Conservation (phyloP, 768 basidiomycete species). For the Pilatotrama ljubarskyi region DNA sequence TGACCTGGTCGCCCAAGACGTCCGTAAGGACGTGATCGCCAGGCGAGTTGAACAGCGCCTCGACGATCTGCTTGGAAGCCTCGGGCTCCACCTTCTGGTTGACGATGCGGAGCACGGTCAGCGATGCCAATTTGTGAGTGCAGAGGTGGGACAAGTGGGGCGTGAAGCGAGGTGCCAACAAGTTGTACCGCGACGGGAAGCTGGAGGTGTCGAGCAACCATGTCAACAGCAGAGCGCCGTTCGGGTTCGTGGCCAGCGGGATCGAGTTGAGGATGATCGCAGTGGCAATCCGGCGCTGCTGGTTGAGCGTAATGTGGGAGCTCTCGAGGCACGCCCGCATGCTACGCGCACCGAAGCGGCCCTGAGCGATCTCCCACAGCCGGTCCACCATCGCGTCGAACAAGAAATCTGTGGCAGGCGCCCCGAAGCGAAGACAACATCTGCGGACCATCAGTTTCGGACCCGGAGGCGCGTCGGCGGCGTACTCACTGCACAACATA, state of each 20-base stretch:
- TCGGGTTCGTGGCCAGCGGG: conserved; percentile 95
- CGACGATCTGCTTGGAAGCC: conserved; percentile 83
- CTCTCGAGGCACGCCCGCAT: conserved; percentile 97
- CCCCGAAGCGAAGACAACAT: conserved; percentile 87
- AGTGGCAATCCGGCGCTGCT: conserved; percentile 93
- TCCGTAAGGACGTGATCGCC: conserved; percentile 91
- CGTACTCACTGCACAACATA: conserved; percentile 85
- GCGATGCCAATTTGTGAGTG: conserved; percentile 95
- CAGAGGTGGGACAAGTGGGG: conserved; percentile 96
- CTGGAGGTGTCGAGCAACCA: conserved; percentile 96
- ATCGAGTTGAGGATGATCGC: conserved; percentile 96
- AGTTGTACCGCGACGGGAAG: conserved; percentile 92
- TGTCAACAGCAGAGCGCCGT: conserved; percentile 91
- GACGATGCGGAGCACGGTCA: conserved; percentile 92
- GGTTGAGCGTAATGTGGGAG: conserved; percentile 80
- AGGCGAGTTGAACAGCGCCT: conserved; percentile 87
- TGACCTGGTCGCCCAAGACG: conserved; percentile 94
- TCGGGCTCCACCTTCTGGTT: conserved; percentile 94
- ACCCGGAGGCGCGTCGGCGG: too few species aligned
- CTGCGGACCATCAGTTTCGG: conserved; percentile 38
- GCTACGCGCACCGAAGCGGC: conserved; percentile 95
- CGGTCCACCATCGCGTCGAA: conserved; percentile 98
- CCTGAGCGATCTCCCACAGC: conserved; percentile 98
- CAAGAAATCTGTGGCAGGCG: conserved; percentile 91
- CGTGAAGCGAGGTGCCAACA: conserved; percentile 93